phyloP scores from a whole-genome alignment of 257 asterid genomes.

The Mentha longifolia region DNA sequence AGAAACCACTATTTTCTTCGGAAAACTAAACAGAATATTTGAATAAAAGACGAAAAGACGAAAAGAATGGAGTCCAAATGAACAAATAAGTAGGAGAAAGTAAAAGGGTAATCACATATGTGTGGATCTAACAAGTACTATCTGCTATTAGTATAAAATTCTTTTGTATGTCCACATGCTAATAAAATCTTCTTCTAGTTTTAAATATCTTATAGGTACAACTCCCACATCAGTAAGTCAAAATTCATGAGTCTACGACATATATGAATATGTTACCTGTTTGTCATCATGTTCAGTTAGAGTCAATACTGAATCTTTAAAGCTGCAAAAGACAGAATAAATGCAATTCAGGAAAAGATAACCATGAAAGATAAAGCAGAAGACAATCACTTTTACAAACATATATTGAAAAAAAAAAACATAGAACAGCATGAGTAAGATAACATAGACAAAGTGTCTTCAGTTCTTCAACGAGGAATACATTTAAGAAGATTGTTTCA shows the following conservation, averaged over 20 bases:
- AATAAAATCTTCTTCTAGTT: too few species aligned
- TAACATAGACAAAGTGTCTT: slow-evolving; percentile 9
- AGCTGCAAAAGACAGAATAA: slow-evolving; percentile 46
- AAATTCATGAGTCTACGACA: slow-evolving; percentile 13
- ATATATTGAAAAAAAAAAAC: background rate
- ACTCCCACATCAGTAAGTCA: background rate
- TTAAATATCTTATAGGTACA: background rate
- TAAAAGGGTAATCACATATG: background rate
- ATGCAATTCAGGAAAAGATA: slow-evolving; percentile 27
- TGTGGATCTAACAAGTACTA: background rate
- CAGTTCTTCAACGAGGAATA: slow-evolving; percentile 1
- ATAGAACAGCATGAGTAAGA: background rate
- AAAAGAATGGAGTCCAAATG: background rate
- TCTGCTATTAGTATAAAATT: background rate
- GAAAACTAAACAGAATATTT: background rate
- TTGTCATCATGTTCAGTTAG: slow-evolving; percentile 59
- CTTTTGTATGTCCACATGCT: too few species aligned
- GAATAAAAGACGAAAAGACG: background rate
- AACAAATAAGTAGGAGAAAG: background rate
- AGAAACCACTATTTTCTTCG: background rate
- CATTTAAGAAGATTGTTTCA: background rate
- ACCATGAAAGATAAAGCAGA: slow-evolving; percentile 14
- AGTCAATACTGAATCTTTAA: slow-evolving; percentile 51
- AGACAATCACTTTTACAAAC: background rate
- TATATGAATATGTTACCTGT: slow-evolving; percentile 42